Evolutionary conservation across 441 rosid species (phyloP), one percentile per base, ranked within the genome.

Genomic region (Dalechampia spathulata): DNA sequence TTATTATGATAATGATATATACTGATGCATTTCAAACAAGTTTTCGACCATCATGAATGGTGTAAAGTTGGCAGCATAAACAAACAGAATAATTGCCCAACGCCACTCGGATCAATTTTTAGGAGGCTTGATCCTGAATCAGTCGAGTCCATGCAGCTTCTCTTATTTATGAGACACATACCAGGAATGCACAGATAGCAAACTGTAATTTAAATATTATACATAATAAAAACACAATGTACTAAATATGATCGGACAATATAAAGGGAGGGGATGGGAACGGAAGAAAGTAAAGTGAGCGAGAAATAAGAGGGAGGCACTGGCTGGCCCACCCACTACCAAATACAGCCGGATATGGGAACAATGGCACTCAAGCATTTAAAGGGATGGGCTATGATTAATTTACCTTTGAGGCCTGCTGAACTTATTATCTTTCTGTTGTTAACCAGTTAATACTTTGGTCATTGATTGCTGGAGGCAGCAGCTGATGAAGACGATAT

Each of bases 381-480:
- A 60, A 23, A 44, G 22, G 57, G 39, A 28, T 7, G 30, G 11
- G 0, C n/a, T 9, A n/a, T 11, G 32, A 7, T 44, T 12, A 10
- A 27, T 23, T 32, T 12, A 1, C 26, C 2, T 26, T 48, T 26
- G 38, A n/a, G 20, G 15, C 30, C 46, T n/a, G 23, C 45, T 36
- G 52, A 55, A 39, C 51, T 28, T 47, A 42, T 48, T 41, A 8
- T 28, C 30, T 55, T 43, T 25, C 23, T 37, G 46, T 30, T 30
- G 4, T 30, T 30, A 26, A 25, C 30, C 46, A 20, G 27, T 22
- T 30, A 23, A n/a, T 21, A 42, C 50, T 42, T 60, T 25, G 38
- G 49, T 53, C 64, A 55, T 39, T 39, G 19, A 12, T 38, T 25
- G 43, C 66, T 19, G 7, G 21, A 52, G 58, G 63, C 66, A 59